Evolutionary conservation across 1,139 yeast genomes (phyloP).

Genomic region (Geotrichum aggregatum): DNA sequence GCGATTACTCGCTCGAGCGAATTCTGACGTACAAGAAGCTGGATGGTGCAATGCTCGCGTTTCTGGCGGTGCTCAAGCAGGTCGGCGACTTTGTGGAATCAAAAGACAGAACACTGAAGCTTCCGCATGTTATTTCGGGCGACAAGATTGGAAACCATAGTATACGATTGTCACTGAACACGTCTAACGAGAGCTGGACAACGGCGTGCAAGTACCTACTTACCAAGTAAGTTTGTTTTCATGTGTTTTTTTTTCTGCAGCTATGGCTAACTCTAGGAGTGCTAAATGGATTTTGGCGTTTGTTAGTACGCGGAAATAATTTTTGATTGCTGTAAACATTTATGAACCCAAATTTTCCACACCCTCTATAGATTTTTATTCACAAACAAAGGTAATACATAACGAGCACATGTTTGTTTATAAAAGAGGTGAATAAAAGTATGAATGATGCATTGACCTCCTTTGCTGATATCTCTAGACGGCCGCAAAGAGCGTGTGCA

Average conservation of each 20-base stretch:
- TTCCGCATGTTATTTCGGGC: slow-evolving; percentile 63
- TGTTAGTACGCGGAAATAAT: slow-evolving; percentile 28
- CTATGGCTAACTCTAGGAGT: slow-evolving; percentile 5
- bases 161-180: slow-evolving; percentile 60
- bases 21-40: slow-evolving; percentile 65
- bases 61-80: slow-evolving; percentile 58
- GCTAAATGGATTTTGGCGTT: slow-evolving; percentile 43
- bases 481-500: slow-evolving; percentile 75
- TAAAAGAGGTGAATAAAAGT: slow-evolving; percentile 36
- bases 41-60: slow-evolving; percentile 73
- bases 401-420: slow-evolving; percentile 38
- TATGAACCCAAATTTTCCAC: not conserved
- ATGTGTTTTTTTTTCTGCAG: slow-evolving; percentile 2
- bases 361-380: no score
- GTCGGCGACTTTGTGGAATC: slow-evolving; percentile 50
- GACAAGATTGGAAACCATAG: slow-evolving; percentile 78
- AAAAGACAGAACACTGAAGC: slow-evolving; percentile 54
- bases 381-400: not conserved
- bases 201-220: slow-evolving; percentile 77
- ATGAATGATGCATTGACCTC: not conserved
- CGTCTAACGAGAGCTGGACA: slow-evolving; percentile 80
- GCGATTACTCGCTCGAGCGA: slow-evolving; percentile 65
- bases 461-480: slow-evolving; percentile 32
- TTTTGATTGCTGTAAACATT: not conserved
- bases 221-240: slow-evolving; percentile 46